Evolutionary conservation across 495 filamentous ascomycete species (phyloP).

Genomic region (Peziza echinospora): DNA sequence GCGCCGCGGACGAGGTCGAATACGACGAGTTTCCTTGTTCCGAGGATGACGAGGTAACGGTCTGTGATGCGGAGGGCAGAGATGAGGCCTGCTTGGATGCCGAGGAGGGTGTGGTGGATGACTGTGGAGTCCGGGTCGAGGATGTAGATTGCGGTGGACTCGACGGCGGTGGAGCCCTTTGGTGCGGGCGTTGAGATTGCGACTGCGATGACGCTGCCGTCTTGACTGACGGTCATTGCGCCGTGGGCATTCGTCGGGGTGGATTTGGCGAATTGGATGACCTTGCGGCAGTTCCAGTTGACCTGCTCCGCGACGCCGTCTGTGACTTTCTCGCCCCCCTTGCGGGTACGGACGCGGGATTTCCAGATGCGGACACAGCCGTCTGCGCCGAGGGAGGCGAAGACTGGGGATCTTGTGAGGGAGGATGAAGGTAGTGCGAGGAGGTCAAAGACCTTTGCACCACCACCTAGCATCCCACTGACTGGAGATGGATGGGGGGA

Average conservation of each 20-base stretch:
- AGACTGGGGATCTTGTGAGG: slow-evolving; percentile 35
- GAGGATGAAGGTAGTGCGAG: slow-evolving; percentile 36
- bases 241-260: slow-evolving; percentile 23
- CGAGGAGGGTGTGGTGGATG: slow-evolving; percentile 31
- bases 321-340: slow-evolving; percentile 3
- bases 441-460: slow-evolving; percentile 45
- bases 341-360: slow-evolving; percentile 33
- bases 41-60: slow-evolving; percentile 37
- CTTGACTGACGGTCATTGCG: slow-evolving; percentile 52
- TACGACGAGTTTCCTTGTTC: slow-evolving; percentile 36
- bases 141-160: slow-evolving; percentile 32
- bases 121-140: slow-evolving; percentile 37
- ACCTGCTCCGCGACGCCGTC: slow-evolving; percentile 27
- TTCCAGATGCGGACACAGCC: slow-evolving; percentile 56
- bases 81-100: slow-evolving; percentile 32
- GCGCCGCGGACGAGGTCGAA: slow-evolving; percentile 45
- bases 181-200: slow-evolving; percentile 7
- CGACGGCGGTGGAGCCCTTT: slow-evolving; percentile 21
- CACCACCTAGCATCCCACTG: slow-evolving; percentile 16
- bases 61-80: slow-evolving; percentile 35
- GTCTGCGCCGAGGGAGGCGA: slow-evolving; percentile 71
- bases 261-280: slow-evolving; percentile 31
- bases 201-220: slow-evolving; percentile 66
- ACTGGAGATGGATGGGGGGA: slow-evolving; percentile 42
- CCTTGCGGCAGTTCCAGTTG: slow-evolving; percentile 50